These are phyloP conservation scores for Colletotrichum liaoningense DNA, from an alignment of 2,329 filamentous ascomycete genomes.

Conservation along the genomic window DNA sequence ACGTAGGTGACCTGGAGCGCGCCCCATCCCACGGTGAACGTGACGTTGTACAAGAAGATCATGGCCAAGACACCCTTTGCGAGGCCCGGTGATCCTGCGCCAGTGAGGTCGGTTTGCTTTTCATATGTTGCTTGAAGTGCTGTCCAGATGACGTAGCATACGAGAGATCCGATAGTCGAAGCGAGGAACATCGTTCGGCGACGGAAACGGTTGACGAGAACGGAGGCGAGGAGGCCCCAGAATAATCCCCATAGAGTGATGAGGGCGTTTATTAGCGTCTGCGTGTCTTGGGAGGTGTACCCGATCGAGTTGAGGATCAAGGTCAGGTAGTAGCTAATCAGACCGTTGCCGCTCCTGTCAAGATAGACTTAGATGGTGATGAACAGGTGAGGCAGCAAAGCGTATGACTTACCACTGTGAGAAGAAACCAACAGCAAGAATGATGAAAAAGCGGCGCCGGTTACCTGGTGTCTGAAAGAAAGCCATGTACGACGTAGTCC, in stretches of 20 bases:
- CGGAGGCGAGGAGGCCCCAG: conserved; percentile 42
- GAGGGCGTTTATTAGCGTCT: conserved; percentile 46
- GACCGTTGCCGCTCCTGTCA: conserved; percentile 44
- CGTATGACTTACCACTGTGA: conserved; percentile 40
- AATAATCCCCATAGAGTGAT: conserved; percentile 36
- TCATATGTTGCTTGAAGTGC: conserved; percentile 34
- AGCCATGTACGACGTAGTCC: conserved; percentile 36
- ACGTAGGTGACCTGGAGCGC: conserved; percentile 55
- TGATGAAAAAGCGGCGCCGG: conserved; percentile 56
- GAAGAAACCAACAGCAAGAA: conserved; percentile 61
- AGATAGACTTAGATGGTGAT: conserved; percentile 38
- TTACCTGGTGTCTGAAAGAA: conserved; percentile 39
- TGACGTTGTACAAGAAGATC: conserved; percentile 47
- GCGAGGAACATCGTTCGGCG: conserved; percentile 39
- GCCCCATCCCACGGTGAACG: conserved; percentile 51
- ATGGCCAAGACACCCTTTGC: conserved; percentile 44
- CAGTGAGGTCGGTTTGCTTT: conserved; percentile 37
- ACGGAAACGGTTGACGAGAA: conserved; percentile 42
- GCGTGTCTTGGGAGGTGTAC: conserved; percentile 38
- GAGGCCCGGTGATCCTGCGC: conserved; percentile 14
- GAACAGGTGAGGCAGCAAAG: neutral
- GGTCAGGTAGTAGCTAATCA: conserved; percentile 52
- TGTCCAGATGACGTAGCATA: conserved; percentile 36
- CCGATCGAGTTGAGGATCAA: conserved; percentile 49
- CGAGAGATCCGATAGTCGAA: conserved; percentile 46